Evolutionary conservation across 306 rosid species (phyloP).

Genomic region (Quercus variabilis): DNA sequence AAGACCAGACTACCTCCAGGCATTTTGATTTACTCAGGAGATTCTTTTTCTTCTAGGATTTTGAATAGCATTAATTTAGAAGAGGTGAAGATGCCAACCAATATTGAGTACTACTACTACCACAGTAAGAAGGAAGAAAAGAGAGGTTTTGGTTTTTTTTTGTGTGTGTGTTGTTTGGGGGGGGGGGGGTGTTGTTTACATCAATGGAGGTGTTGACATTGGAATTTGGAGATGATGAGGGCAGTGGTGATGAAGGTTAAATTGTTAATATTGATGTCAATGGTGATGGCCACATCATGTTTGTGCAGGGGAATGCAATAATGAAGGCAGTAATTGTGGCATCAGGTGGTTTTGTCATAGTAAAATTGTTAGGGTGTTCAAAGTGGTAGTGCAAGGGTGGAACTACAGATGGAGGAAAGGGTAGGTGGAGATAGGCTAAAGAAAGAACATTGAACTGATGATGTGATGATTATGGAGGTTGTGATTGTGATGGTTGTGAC

Average conservation of each 20-base stretch:
- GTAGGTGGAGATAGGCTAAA: neutral
- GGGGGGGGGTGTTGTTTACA: too few relatives aligned
- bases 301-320: too few relatives aligned
- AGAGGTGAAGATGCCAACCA: neutral
- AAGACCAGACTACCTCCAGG: neutral
- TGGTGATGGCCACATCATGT: neutral
- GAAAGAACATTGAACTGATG: neutral
- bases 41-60: neutral
- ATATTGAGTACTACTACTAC: neutral
- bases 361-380: neutral
- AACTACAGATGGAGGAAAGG: neutral
- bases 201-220: too few relatives aligned
- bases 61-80: neutral
- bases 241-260: neutral
- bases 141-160: too few relatives aligned
- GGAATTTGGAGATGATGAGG: neutral
- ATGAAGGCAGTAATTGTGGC: too few relatives aligned
- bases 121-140: neutral
- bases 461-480: neutral
- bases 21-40: neutral
- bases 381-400: neutral
- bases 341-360: neutral
- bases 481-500: neutral
- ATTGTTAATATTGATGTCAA: neutral
- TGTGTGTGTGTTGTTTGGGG: too few relatives aligned